phyloP scores from a whole-genome alignment of 1,284 basidiomycete genomes.

The Rhizoctonia solani region DNA sequence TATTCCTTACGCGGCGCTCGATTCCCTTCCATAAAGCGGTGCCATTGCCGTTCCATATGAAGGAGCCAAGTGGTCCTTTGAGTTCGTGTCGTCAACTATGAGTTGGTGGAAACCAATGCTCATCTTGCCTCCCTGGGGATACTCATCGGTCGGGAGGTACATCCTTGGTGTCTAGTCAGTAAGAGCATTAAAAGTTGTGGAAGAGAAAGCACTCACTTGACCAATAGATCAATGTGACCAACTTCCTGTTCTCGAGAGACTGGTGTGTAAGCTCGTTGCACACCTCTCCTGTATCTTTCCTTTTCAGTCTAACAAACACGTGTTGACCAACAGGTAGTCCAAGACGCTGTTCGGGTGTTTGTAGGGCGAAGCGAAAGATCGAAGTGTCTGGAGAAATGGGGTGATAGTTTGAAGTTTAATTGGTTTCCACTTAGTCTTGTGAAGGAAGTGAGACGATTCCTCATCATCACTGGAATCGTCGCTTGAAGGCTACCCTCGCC shows the following conservation, averaged over 20 bases:
- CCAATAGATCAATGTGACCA: slow-evolving; percentile 59
- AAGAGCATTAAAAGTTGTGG: neutral
- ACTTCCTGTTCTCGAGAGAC: slow-evolving; percentile 53
- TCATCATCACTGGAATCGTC: neutral
- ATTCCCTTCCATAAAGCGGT: slow-evolving; percentile 50
- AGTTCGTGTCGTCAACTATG: slow-evolving; percentile 57
- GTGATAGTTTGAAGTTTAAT: slow-evolving; percentile 52
- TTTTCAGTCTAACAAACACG: slow-evolving; percentile 56
- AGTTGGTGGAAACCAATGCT: slow-evolving; percentile 58
- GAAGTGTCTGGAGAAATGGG: slow-evolving; percentile 57
- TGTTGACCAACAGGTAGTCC: slow-evolving; percentile 70
- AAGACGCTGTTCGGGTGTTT: slow-evolving; percentile 51
- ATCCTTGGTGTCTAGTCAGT: slow-evolving; percentile 43
- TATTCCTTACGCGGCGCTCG: slow-evolving; percentile 48
- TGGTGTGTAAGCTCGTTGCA: slow-evolving; percentile 69
- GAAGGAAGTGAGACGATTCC: slow-evolving; percentile 50
- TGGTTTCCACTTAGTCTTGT: slow-evolving; percentile 58
- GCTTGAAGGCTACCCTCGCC: neutral
- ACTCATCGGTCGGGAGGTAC: slow-evolving; percentile 53
- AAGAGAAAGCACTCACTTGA: slow-evolving; percentile 51
- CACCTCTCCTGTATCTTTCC: slow-evolving; percentile 52
- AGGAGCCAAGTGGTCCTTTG: slow-evolving; percentile 67
- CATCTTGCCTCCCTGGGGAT: slow-evolving; percentile 61
- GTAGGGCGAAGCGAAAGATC: slow-evolving; percentile 60
- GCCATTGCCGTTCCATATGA: slow-evolving; percentile 57